These are phyloP conservation scores for Colletotrichum caudatum DNA, from an alignment of 2,329 filamentous ascomycete species.

Conservation along the genomic window DNA sequence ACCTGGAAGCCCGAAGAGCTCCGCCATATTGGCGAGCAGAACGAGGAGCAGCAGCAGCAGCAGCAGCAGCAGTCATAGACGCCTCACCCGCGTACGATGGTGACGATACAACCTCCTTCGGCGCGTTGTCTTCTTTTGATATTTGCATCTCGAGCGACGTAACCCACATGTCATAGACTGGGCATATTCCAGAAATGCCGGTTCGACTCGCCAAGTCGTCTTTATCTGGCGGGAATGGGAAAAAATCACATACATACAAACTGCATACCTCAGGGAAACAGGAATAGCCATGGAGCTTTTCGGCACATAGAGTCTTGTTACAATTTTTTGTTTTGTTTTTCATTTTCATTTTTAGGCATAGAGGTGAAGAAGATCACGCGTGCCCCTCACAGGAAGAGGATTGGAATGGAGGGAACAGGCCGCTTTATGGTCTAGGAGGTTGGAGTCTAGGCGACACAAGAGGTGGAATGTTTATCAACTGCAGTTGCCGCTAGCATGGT, in stretches of 20 bases:
- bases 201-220: slow-evolving; percentile 6
- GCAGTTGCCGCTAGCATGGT: slow-evolving; percentile 24
- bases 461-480: neutral
- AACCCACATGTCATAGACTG: slow-evolving; percentile 7
- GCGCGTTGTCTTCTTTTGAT: slow-evolving; percentile 29
- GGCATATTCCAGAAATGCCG: slow-evolving; percentile 16
- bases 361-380: neutral
- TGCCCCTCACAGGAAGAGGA: neutral
- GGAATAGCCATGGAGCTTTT: slow-evolving; percentile 35
- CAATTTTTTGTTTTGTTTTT: neutral
- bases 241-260: slow-evolving; percentile 21
- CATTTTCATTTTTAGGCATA: neutral
- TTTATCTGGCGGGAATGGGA: slow-evolving; percentile 11
- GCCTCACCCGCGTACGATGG: neutral
- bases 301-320: slow-evolving; percentile 35
- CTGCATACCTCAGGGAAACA: slow-evolving; percentile 30
- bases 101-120: slow-evolving; percentile 22
- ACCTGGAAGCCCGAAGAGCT: slow-evolving; percentile 82
- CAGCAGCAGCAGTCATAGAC: slow-evolving; percentile 31
- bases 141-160: slow-evolving; percentile 36
- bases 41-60: slow-evolving; percentile 38
- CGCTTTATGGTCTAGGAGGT: neutral
- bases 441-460: neutral
- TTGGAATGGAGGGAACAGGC: neutral
- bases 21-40: slow-evolving; percentile 72